Conservation (phyloP, 768 basidiomycete species). For the Suillus cothurnatus region DNA sequence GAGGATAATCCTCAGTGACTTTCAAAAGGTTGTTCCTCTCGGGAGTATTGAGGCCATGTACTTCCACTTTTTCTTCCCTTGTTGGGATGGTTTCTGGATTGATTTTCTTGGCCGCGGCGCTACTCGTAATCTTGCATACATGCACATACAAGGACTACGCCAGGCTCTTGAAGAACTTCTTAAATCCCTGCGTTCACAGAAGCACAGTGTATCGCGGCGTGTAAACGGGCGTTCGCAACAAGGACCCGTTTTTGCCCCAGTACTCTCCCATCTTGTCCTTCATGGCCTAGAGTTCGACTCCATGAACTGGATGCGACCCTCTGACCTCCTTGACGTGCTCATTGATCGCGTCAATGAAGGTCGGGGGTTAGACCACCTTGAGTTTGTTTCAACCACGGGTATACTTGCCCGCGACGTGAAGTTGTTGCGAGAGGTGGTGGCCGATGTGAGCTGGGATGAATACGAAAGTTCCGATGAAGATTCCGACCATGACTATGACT, state of each 20-base stretch:
- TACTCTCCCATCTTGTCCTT: background rate
- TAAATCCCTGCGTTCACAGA: background rate
- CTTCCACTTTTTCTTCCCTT: background rate
- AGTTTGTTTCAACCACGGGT: background rate
- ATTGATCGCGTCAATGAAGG: conserved; percentile 6
- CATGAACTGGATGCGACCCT: background rate
- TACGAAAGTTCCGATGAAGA: background rate
- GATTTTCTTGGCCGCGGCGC: background rate
- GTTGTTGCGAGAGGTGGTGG: conserved; percentile 9
- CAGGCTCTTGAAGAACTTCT: background rate
- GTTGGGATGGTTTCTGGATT: conserved; percentile 3
- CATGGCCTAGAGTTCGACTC: background rate
- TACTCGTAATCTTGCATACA: background rate
- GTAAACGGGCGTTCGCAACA: background rate
- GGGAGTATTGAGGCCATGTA: background rate
- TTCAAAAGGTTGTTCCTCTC: background rate
- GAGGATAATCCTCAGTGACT: background rate
- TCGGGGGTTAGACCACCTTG: background rate
- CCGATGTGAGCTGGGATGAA: conserved; percentile 4
- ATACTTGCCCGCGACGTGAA: background rate
- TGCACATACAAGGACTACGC: background rate
- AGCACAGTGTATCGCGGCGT: background rate
- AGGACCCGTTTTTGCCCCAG: conserved; percentile 1
- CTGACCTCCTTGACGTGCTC: conserved; percentile 3
- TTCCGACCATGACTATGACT: background rate